These are phyloP conservation scores for Thymus quinquecostatus DNA, from an alignment of 257 asterid genomes.

Conservation along the genomic window DNA sequence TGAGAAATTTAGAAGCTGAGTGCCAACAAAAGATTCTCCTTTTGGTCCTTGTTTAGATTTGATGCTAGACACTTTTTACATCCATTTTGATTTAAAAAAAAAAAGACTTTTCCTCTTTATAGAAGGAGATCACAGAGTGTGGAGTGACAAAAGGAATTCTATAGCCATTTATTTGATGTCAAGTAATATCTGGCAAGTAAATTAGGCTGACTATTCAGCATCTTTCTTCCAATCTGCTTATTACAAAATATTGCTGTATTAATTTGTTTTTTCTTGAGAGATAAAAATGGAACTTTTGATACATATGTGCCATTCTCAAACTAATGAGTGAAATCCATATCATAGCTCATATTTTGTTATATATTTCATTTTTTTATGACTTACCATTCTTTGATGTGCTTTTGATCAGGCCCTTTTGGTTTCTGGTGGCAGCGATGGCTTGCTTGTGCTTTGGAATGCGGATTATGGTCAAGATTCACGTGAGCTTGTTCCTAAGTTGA, in stretches of 20 bases:
- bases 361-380: not conserved
- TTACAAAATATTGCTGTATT: not conserved
- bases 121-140: constrained; percentile 1
- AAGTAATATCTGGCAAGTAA: not conserved
- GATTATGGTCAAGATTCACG: constrained; percentile 94
- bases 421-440: constrained; percentile 98
- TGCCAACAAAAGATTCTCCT: not conserved
- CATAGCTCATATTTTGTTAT: not conserved
- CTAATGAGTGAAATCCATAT: constrained; percentile 26
- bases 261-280: not conserved
- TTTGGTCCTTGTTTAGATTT: not conserved
- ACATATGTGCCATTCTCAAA: constrained; percentile 15
- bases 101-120: not conserved
- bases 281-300: not conserved
- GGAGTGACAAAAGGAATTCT: constrained; percentile 1
- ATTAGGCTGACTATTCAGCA: not conserved
- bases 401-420: constrained; percentile 84
- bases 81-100: not conserved
- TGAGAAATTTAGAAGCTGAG: constrained; percentile 14
- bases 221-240: not conserved
- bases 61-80: constrained; percentile 2
- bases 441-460: constrained; percentile 97
- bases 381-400: constrained; percentile 34
- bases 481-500: constrained; percentile 95
- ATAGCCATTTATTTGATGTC: not conserved